A percentile compares a stretch with the other conserved stretches of the same genome.
Evolutionary conservation across 805 yeast genomes (phyloP).

Genomic region (Hanseniaspora nectarophila): DNA sequence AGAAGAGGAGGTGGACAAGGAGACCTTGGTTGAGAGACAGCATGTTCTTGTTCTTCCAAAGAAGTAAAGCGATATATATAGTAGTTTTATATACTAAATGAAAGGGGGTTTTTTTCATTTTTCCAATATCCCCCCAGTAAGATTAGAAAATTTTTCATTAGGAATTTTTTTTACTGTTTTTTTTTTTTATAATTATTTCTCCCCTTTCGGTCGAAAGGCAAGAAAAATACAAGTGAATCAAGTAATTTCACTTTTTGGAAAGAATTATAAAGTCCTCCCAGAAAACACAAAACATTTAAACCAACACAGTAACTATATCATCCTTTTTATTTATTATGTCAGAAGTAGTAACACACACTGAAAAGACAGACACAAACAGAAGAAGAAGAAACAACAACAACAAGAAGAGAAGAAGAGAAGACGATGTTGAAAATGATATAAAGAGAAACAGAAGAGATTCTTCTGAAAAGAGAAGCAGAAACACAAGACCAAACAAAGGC

Average conservation of each 20-base stretch:
- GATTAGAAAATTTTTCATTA: too few relatives aligned
- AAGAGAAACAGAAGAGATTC: slow-evolving; percentile 17
- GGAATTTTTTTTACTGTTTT: too few relatives aligned
- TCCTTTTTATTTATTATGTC: background rate
- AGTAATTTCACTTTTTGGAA: too few relatives aligned
- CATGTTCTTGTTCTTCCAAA: slow-evolving; percentile 67
- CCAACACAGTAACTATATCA: background rate
- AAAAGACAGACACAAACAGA: slow-evolving; percentile 13
- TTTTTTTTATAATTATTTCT: too few relatives aligned
- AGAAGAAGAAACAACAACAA: slow-evolving; percentile 14
- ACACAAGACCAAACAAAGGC: slow-evolving; percentile 14
- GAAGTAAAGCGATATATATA: slow-evolving; percentile 9
- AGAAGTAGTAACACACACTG: slow-evolving; percentile 14
- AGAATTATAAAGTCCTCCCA: background rate
- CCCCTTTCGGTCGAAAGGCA: too few relatives aligned
- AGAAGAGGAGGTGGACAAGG: slow-evolving; percentile 91
- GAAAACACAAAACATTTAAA: background rate
- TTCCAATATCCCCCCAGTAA: too few relatives aligned
- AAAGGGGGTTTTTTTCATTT: too few relatives aligned
- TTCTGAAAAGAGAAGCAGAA: background rate
- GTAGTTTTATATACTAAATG: too few relatives aligned
- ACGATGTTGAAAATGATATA: slow-evolving; percentile 25
- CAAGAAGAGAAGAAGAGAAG: slow-evolving; percentile 17
- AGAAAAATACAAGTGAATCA: too few relatives aligned
- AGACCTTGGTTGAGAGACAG: slow-evolving; percentile 80